A percentile compares a stretch with the other conserved stretches of the same genome.
These are phyloP conservation scores for Carex cristatella DNA, from an alignment of 176 grass and related monocot genomes.

Conservation along the genomic window DNA sequence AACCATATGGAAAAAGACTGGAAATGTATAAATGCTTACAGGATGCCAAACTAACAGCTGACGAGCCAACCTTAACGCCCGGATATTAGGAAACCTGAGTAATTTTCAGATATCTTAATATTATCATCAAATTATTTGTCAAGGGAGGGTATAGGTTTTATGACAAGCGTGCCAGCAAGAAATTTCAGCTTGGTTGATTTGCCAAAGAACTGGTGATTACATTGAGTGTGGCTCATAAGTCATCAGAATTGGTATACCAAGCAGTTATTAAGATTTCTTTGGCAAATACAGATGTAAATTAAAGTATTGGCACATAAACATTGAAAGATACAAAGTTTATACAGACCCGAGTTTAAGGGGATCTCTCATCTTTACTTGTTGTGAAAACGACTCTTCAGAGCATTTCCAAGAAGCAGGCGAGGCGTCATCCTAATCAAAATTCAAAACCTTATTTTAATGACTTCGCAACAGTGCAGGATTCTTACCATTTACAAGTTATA, in stretches of 20 bases:
- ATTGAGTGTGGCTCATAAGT: no score
- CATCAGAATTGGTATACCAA: neutral
- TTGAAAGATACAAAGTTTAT: neutral
- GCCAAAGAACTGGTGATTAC: neutral
- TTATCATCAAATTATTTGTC: conserved; percentile 15
- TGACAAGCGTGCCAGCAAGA: neutral
- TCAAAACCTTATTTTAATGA: conserved; percentile 19
- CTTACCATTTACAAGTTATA: neutral
- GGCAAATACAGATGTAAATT: neutral
- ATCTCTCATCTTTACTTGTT: conserved; percentile 92
- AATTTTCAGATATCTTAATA: neutral
- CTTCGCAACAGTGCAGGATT: neutral
- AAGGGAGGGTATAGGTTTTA: neutral
- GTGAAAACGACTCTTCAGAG: conserved; percentile 89
- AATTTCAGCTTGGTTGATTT: neutral
- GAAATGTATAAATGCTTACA: conserved; percentile 44
- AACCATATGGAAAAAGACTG: neutral
- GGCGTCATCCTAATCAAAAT: conserved; percentile 35
- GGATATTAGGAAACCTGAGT: conserved; percentile 76
- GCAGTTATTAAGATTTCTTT: neutral
- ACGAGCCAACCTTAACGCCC: conserved; percentile 73
- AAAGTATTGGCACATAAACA: neutral
- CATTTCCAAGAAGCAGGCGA: conserved; percentile 93
- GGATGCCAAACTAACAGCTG: conserved; percentile 91
- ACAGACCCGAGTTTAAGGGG: conserved; percentile 81